These are phyloP conservation scores for Rhypophila decipiens DNA, from an alignment of 495 filamentous ascomycete genomes.

Conservation along the genomic window DNA sequence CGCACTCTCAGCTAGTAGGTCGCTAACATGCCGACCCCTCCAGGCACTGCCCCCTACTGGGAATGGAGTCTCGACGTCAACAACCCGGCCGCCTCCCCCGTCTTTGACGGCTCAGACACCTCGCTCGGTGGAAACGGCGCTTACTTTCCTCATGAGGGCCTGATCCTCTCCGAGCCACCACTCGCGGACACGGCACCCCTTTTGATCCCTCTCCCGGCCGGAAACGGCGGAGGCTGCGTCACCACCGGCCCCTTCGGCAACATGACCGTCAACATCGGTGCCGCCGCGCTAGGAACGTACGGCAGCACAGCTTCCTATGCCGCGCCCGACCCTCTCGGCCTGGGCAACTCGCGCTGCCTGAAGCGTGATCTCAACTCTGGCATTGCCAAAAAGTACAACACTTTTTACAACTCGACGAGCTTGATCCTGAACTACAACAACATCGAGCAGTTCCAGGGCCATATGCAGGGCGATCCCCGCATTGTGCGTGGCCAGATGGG, in stretches of 20 bases:
- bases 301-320: conserved; percentile 14
- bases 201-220: conserved; percentile 30
- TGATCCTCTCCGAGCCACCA: conserved; percentile 11
- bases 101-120: conserved; percentile 56
- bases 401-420: conserved; percentile 36
- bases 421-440: conserved; percentile 35
- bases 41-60: conserved; percentile 46
- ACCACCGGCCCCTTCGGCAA: conserved; percentile 51
- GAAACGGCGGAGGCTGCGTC: conserved; percentile 61
- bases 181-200: neutral
- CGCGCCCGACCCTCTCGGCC: conserved; percentile 9
- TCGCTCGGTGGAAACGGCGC: conserved; percentile 58
- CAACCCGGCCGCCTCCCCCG: conserved; percentile 44
- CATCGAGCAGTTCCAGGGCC: conserved; percentile 47
- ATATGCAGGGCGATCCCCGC: conserved; percentile 37
- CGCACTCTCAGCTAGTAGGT: neutral
- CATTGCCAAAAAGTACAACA: conserved; percentile 30
- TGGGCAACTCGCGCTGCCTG: conserved; percentile 57
- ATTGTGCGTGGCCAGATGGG: conserved; percentile 36
- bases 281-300: conserved; percentile 30
- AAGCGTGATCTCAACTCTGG: conserved; percentile 54
- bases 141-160: conserved; percentile 22
- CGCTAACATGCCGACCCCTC: neutral
- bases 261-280: conserved; percentile 47
- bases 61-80: conserved; percentile 51